phyloP scores from a whole-genome alignment of 176 grass and related monocot species.

The Hsuehochloa calcarea region DNA sequence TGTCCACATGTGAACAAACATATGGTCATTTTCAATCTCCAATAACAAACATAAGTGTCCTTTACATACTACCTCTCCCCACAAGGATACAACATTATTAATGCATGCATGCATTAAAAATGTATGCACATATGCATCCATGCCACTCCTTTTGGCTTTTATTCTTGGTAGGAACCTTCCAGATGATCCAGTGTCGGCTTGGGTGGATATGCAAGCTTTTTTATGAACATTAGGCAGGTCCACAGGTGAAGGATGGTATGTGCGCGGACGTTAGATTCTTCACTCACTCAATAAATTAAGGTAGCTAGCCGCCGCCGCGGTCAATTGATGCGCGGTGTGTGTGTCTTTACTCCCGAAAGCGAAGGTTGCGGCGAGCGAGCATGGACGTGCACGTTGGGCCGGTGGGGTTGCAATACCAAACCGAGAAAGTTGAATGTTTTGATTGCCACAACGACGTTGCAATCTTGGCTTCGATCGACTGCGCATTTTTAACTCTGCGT shows the following conservation, averaged over 20 bases:
- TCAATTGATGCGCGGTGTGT: not conserved
- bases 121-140: not conserved
- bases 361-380: conserved; percentile 9
- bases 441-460: not conserved
- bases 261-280: not conserved
- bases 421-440: not conserved
- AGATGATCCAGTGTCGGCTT: not conserved
- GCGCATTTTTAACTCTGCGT: not conserved
- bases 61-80: not conserved
- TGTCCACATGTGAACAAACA: too few relatives aligned
- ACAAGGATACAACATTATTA: not conserved
- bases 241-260: not conserved
- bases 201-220: not conserved
- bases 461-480: not conserved
- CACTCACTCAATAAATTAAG: not conserved
- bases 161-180: not conserved
- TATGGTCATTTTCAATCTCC: not conserved
- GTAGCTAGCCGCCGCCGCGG: not conserved
- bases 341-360: not conserved
- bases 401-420: not conserved
- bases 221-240: not conserved
- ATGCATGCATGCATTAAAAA: not conserved
- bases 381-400: not conserved
- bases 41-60: not conserved
- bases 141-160: not conserved